Evolutionary conservation across 2,329 filamentous ascomycete genomes (phyloP).

Genomic region (Raffaelea ambrosiae): DNA sequence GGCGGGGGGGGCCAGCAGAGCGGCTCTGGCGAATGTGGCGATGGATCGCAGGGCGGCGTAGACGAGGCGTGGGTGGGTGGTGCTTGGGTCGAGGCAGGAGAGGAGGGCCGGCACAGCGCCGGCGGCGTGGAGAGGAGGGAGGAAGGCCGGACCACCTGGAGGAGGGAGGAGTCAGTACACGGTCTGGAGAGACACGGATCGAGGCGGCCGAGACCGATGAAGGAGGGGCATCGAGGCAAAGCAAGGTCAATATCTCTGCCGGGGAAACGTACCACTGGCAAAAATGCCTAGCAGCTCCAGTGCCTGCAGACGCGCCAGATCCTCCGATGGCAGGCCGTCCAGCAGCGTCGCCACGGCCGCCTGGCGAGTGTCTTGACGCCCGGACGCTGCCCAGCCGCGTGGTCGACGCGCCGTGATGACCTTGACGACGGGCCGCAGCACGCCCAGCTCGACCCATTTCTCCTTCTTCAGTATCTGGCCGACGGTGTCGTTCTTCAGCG

Average conservation of each 20-base stretch:
- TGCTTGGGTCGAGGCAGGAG: constrained; percentile 56
- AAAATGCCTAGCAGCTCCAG: constrained; percentile 78
- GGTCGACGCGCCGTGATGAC: constrained; percentile 30
- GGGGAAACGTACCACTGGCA: constrained; percentile 67
- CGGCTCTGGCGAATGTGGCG: constrained; percentile 59
- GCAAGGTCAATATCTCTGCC: too few species aligned
- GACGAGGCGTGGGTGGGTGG: constrained; percentile 57
- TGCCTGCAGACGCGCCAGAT: constrained; percentile 66
- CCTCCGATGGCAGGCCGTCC: constrained; percentile 46
- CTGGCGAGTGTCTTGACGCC: constrained; percentile 29
- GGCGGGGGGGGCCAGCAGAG: constrained; percentile 16
- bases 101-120: constrained; percentile 62
- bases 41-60: constrained; percentile 68
- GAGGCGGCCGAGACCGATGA: constrained; percentile 1
- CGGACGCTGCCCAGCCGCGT: constrained; percentile 23
- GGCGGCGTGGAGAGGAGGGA: constrained; percentile 63
- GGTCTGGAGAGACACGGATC: too few species aligned
- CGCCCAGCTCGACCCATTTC: constrained; percentile 61
- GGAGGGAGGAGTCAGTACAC: not conserved
- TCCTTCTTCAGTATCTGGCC: constrained; percentile 86
- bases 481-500: constrained; percentile 81
- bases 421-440: constrained; percentile 50
- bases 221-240: not conserved
- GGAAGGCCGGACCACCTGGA: constrained; percentile 69
- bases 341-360: constrained; percentile 17